Base-by-base conservation (phyloP, 2,329 filamentous ascomycete genomes). In the Colletotrichum noveboracense region DNA sequence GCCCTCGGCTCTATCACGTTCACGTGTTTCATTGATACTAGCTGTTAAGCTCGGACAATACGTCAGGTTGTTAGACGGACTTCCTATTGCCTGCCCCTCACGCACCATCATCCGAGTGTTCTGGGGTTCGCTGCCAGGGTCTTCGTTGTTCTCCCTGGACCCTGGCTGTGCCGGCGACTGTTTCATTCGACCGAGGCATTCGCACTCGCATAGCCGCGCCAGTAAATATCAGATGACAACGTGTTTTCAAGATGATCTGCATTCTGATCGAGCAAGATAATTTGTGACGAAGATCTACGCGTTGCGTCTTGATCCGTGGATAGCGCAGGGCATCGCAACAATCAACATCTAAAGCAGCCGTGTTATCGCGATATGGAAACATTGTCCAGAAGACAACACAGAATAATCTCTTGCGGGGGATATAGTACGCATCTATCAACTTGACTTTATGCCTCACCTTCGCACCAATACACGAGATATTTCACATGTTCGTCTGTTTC, bases 1-100 rank as follows among this genome's bases (percentile, higher is more conserved):
- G 6, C 21, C 73, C 70, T 75, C 73, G 73, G 73, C 70, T 60
- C 38, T 30, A n/a, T 21, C 24, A 30, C n/a, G 18, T 75, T 75
- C 72, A 75, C 72, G 62, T 75, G 68, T 75, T 62, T 43, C 38
- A 18, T 7, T 7, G 5, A 9, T 7, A 28, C 14, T 36, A 12
- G 5, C 7, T 34, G 24, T 26, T 66, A 67, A 75, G 69, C 72
- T 75, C 56, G 28, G 67, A 62, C 36, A 70, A 62, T 52, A 62
- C 26, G 67, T 70, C 67, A 70, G 26, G 16, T 6, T 21, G 14
- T 18, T n/a, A 21, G 16, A 28, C 28, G 8, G 26, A 16, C 48
- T 26, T 56, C 55, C n/a, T 28, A 18, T 14, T 12, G 9, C 24
- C 68, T 60, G 71, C 43, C 38, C 43, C 55, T 21, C n/a, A 30